Base-by-base conservation (phyloP, 106 monocot species). In the Cymbidium sinense region DNA sequence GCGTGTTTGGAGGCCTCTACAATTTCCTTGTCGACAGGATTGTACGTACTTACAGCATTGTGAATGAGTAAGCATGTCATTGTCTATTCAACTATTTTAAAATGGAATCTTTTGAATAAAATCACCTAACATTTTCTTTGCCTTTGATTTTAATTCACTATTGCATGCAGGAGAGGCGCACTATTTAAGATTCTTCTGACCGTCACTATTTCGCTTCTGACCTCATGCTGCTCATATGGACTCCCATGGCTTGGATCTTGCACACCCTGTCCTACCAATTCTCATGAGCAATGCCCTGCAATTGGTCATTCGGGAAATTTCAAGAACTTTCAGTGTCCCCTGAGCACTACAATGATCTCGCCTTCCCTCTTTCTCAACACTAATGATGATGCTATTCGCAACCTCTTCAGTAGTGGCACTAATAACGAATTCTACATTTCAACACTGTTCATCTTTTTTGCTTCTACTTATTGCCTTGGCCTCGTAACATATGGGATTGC, bases 301-400 rank as follows among this genome's bases (percentile, higher is more conserved):
- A 82, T 88, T 20, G 85, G 92, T 65, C 88, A 85, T 7, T 87
- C 91, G 0, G 94, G 94, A 5, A 94, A 95, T 79, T 99, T 83
- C 81, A 92, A 90, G 80, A 86, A 85, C 19, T 99, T 99, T 80
- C 92, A 92, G 31, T 99, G 98, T 43, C 87, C 94, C 82, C 90
- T 5, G 94, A 90, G 8, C 80, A 95, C 70, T 99, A 99, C 84
- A 99, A 95, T 23, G 98, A 90, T 64, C 94, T 99, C 19, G 98
- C 94, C 1, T n/a, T 87, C 90, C 27, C 90, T 99, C 35, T 87
- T 99, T 54, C 85, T 92, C 74, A 90, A 88, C 85, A 99, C 98
- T 17, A 99, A 95, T 28, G 98, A 95, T 29, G 92, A 92, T 50
- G 98, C 94, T 73, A 92, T 95, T 58, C 88, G 94, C 8, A 92